A percentile compares a stretch with the other conserved stretches of the same genome.
These are phyloP conservation scores for Arthrinium puccinioides DNA, from an alignment of 2,329 filamentous ascomycete genomes.

Conservation along the genomic window DNA sequence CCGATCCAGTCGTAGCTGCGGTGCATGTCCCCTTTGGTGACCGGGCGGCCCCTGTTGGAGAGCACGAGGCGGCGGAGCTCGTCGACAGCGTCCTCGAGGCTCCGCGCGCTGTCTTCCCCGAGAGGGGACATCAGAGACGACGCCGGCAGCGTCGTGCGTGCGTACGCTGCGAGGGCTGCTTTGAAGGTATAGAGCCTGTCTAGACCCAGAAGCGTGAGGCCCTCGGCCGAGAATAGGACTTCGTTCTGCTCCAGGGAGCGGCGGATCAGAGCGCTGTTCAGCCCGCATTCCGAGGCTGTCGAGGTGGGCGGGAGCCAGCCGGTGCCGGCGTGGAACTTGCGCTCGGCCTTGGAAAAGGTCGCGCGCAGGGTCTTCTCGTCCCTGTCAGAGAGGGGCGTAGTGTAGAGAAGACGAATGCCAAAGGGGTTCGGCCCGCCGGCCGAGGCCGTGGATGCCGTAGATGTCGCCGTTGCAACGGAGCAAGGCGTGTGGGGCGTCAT, in stretches of 20 bases:
- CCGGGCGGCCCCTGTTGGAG: conserved; percentile 39
- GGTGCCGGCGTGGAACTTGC: conserved; percentile 31
- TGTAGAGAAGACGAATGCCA: conserved; percentile 44
- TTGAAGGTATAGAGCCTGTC: conserved; percentile 61
- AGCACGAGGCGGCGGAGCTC: conserved; percentile 54
- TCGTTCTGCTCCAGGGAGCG: conserved; percentile 54
- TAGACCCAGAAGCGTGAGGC: conserved; percentile 51
- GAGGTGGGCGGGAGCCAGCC: conserved; percentile 31
- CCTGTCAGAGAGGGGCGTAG: conserved; percentile 34
- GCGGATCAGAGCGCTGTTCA: conserved; percentile 45
- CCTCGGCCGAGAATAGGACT: conserved; percentile 51
- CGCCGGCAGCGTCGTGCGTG: conserved; percentile 26
- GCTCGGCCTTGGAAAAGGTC: conserved; percentile 44
- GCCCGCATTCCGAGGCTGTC: conserved; percentile 33
- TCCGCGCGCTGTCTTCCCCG: conserved; percentile 10
- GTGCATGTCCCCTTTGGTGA: conserved; percentile 43
- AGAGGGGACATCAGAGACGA: conserved; percentile 21
- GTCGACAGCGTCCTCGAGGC: conserved; percentile 55
- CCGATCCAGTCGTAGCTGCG: conserved; percentile 52
- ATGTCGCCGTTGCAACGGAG: conserved; percentile 24
- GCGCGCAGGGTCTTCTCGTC: conserved; percentile 40
- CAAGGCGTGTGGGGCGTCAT: conserved; percentile 40
- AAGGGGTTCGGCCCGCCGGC: conserved; percentile 27
- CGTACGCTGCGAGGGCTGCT: conserved; percentile 50
- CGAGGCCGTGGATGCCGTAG: conserved; percentile 15